Base-by-base conservation (phyloP, 805 yeast species). In the Starmera quercuum region DNA sequence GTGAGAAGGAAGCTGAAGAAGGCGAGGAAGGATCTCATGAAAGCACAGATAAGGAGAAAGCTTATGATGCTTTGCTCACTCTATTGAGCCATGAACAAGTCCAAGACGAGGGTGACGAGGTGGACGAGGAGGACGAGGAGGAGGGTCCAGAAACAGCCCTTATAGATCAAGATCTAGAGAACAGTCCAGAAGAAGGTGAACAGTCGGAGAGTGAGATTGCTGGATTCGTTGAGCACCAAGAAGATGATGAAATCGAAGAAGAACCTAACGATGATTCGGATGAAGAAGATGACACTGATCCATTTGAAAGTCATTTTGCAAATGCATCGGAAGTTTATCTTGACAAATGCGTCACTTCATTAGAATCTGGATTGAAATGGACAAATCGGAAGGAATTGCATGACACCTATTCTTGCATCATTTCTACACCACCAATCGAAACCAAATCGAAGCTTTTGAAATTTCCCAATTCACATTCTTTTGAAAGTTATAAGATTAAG, bases 271-370 rank as follows among this genome's bases (percentile, higher is more conserved):
- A 48, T 13, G 63, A 47, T 29, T 53, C 40, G 14, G 60, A 49
- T 8, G 59, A 53, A 20, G 66, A 66, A 24, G 63, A 58, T 30
- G 67, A 60, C 9, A 52, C 57, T 7, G 96, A 90, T 58, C 84
- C 95, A 0, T 87, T 83, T 46, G 83, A 83, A 40, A 49, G 59
- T 10, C 97, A 88, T 54, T 88, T 82, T 56, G 80, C 78, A 31
- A 58, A 63, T 15, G 62, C 71, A 9, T 29, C 58, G 3, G 62
- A 59, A 25, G 24, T 38, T 3, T 42, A 40, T 15, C 55, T 69
- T 5, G 70, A 68, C 2, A 54, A 56, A 9, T 49, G 71, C 15
- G 62, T 58, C 15, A 34, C 40, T 7, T 51, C 53, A 0, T 53
- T 68, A 17, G 39, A 48, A 1, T 41, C 46, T n/a, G 44, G 35